Evolutionary conservation across 73 alveolate species (phyloP).

Genomic region (Tetrahymena elliotti): DNA sequence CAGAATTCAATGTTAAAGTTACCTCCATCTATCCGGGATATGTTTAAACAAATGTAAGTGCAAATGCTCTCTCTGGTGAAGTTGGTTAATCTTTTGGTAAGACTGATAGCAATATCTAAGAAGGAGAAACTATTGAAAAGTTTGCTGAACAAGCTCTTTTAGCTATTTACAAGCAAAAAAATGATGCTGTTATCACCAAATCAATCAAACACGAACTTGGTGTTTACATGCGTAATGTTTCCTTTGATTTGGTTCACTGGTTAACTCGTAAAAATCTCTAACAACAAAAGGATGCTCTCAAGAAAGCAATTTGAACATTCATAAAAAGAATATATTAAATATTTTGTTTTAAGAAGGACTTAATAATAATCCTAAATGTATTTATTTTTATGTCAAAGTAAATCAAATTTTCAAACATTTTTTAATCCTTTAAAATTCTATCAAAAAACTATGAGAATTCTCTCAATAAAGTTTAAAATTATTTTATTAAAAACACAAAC

Average conservation of each 20-base stretch:
- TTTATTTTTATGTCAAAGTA: too few species aligned
- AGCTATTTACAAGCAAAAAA: constrained; percentile 12
- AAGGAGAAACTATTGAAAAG: constrained; percentile 21
- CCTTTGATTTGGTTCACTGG: background rate
- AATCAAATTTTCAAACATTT: too few species aligned
- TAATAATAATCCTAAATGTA: too few species aligned
- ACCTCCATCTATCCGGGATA: constrained; percentile 14
- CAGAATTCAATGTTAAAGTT: background rate
- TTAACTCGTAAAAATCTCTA: background rate
- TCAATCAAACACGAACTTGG: background rate
- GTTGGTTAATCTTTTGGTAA: constrained; percentile 13
- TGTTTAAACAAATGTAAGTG: constrained; percentile 13
- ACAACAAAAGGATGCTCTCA: background rate
- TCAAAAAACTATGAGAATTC: too few species aligned
- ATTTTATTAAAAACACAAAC: too few species aligned
- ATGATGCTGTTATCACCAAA: background rate
- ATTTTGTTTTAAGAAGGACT: too few species aligned
- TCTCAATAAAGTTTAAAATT: too few species aligned
- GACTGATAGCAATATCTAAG: background rate
- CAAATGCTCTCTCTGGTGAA: constrained; percentile 7
- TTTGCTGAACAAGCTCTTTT: constrained; percentile 10
- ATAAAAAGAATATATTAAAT: too few species aligned
- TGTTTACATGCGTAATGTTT: background rate
- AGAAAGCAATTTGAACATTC: background rate
- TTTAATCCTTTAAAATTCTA: too few species aligned